Conservation (phyloP, 257 asterid species). For the Knoxia roxburghii region DNA sequence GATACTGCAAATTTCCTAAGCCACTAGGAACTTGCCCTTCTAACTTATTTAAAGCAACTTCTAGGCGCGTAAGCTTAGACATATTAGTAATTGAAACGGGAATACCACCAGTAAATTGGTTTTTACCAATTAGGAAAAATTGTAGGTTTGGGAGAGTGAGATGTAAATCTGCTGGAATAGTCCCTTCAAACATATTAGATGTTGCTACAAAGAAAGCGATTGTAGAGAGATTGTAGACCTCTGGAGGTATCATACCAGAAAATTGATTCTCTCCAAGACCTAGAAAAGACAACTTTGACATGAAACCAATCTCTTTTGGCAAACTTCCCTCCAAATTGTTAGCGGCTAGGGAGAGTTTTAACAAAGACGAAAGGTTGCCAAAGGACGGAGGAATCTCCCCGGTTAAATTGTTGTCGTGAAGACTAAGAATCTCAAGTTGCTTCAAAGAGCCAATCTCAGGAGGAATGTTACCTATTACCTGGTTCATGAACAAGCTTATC, state of each 20-base stretch:
- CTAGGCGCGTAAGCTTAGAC: slow-evolving; percentile 6
- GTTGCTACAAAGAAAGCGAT: background rate
- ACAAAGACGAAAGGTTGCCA: slow-evolving; percentile 23
- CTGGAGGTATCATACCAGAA: slow-evolving; percentile 20
- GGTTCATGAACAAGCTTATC: slow-evolving; percentile 20
- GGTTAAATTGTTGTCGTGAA: slow-evolving; percentile 15
- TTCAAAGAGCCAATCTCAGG: slow-evolving; percentile 21
- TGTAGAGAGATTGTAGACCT: slow-evolving; percentile 25
- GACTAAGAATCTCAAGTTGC: slow-evolving; percentile 16
- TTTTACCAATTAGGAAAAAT: background rate
- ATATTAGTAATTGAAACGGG: slow-evolving; percentile 23
- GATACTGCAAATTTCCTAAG: slow-evolving; percentile 14
- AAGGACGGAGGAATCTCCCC: slow-evolving; percentile 25
- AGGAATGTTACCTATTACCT: slow-evolving; percentile 16
- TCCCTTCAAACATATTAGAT: slow-evolving; percentile 15
- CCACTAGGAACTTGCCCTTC: slow-evolving; percentile 20
- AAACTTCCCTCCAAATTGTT: slow-evolving; percentile 25
- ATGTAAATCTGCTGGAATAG: slow-evolving; percentile 18
- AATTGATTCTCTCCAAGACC: slow-evolving; percentile 14
- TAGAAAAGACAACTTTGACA: slow-evolving; percentile 6
- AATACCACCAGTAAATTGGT: slow-evolving; percentile 15
- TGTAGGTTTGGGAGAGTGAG: slow-evolving; percentile 9
- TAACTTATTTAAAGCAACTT: slow-evolving; percentile 6
- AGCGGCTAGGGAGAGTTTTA: background rate
- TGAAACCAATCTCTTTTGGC: slow-evolving; percentile 23